These are phyloP conservation scores for Dichotomopilus funicola DNA, from an alignment of 2,329 filamentous ascomycete species.

Conservation along the genomic window DNA sequence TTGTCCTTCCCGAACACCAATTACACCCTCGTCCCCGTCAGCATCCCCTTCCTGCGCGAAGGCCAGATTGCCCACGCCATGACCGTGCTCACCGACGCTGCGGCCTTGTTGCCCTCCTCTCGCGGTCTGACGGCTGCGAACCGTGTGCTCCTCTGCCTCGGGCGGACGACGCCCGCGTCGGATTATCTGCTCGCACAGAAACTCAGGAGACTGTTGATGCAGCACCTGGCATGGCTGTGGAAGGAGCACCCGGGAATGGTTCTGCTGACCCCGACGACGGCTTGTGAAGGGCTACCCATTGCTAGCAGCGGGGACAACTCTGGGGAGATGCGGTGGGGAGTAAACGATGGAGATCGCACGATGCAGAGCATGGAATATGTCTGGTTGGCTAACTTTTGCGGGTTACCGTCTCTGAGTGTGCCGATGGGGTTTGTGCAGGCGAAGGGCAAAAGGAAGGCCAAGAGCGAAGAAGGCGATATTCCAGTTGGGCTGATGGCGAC, in stretches of 20 bases:
- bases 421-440: slow-evolving; percentile 38
- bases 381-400: slow-evolving; percentile 47
- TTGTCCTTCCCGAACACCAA: slow-evolving; percentile 36
- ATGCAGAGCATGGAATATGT: slow-evolving; percentile 43
- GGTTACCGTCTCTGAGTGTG: slow-evolving; percentile 39
- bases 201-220: slow-evolving; percentile 61
- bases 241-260: slow-evolving; percentile 59
- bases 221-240: slow-evolving; percentile 64
- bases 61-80: slow-evolving; percentile 68
- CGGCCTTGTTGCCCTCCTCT: slow-evolving; percentile 41
- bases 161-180: slow-evolving; percentile 52
- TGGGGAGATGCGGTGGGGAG: slow-evolving; percentile 34
- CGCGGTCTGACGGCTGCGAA: slow-evolving; percentile 51
- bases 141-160: slow-evolving; percentile 60
- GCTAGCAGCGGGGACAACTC: slow-evolving; percentile 16
- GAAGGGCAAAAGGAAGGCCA: slow-evolving; percentile 8
- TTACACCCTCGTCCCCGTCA: slow-evolving; percentile 50
- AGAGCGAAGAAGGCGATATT: slow-evolving; percentile 37
- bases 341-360: slow-evolving; percentile 42
- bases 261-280: slow-evolving; percentile 63
- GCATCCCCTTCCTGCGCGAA: slow-evolving; percentile 52
- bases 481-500: slow-evolving; percentile 50
- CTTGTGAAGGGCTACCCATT: slow-evolving; percentile 41
- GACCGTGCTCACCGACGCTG: slow-evolving; percentile 62
- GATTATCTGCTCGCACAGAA: slow-evolving; percentile 67